phyloP scores from a whole-genome alignment of 768 basidiomycete species.

The Termitomyces heimii region DNA sequence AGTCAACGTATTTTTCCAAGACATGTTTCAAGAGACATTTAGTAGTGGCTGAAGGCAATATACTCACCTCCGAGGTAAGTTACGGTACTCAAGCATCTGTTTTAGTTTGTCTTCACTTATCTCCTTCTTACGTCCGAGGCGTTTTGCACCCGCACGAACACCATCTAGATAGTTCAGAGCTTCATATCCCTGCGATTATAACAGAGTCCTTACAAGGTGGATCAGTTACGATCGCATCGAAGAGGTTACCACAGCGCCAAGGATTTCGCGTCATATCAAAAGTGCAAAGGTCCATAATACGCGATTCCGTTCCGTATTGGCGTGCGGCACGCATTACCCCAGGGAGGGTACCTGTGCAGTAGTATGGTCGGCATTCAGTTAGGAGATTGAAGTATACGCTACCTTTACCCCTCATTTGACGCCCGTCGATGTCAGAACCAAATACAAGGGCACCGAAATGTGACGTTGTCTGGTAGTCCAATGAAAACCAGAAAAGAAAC shows the following conservation, averaged over 20 bases:
- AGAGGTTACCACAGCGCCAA: constrained; percentile 82
- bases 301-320: constrained; percentile 73
- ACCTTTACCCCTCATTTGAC: constrained; percentile 96
- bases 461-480: constrained; percentile 58
- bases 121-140: constrained; percentile 62
- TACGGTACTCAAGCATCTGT: constrained; percentile 30
- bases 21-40: neutral
- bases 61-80: constrained; percentile 39
- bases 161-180: constrained; percentile 54
- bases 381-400: constrained; percentile 3
- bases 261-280: constrained; percentile 93
- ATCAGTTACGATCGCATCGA: constrained; percentile 94
- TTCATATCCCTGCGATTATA: neutral
- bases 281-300: constrained; percentile 80
- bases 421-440: constrained; percentile 95
- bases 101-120: constrained; percentile 32
- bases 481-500: neutral
- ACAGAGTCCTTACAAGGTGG: constrained; percentile 68
- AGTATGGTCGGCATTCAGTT: neutral
- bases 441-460: constrained; percentile 84
- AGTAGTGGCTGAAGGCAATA: neutral
- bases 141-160: constrained; percentile 83
- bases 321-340: constrained; percentile 77
- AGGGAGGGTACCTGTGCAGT: constrained; percentile 37
- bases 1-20: too few relatives aligned